These are phyloP conservation scores for Talaromyces trachyspermus DNA, from an alignment of 495 filamentous ascomycete species.

Conservation along the genomic window DNA sequence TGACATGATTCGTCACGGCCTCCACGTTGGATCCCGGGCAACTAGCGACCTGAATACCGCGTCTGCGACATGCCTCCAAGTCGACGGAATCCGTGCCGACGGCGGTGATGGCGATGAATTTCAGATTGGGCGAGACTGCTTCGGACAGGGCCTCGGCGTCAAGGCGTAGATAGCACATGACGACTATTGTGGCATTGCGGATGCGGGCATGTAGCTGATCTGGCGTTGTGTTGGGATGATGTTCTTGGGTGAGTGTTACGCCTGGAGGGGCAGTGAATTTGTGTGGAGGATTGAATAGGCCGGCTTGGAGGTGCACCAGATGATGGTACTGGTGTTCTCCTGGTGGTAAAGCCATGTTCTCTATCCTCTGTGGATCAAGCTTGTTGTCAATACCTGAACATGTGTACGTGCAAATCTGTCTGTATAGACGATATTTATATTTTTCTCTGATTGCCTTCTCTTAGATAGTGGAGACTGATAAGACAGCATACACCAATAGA, in stretches of 20 bases:
- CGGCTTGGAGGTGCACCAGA: slow-evolving; percentile 3
- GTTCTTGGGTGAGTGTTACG: slow-evolving; percentile 3
- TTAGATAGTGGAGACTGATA: no score
- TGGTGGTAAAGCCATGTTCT: no score
- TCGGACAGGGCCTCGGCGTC: slow-evolving; percentile 30
- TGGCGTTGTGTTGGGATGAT: slow-evolving; percentile 21
- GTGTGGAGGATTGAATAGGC: slow-evolving; percentile 1
- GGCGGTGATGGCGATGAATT: slow-evolving; percentile 44
- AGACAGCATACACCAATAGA: no score
- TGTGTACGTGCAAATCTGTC: no score
- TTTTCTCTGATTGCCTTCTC: no score
- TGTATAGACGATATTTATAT: no score
- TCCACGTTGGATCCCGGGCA: slow-evolving; percentile 43
- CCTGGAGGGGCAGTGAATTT: slow-evolving; percentile 5
- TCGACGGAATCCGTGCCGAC: slow-evolving; percentile 49
- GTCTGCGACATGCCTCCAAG: slow-evolving; percentile 37
- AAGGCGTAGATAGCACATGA: slow-evolving; percentile 32
- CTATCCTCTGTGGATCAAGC: no score
- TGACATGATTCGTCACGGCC: slow-evolving; percentile 46
- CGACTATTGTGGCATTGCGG: slow-evolving; percentile 42
- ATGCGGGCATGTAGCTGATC: slow-evolving; percentile 35
- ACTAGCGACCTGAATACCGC: slow-evolving; percentile 42
- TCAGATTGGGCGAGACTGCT: slow-evolving; percentile 27
- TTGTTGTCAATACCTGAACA: no score
- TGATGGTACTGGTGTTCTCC: slow-evolving; percentile 7